Evolutionary conservation across 768 basidiomycete species (phyloP).

Genomic region (Russula sp.): DNA sequence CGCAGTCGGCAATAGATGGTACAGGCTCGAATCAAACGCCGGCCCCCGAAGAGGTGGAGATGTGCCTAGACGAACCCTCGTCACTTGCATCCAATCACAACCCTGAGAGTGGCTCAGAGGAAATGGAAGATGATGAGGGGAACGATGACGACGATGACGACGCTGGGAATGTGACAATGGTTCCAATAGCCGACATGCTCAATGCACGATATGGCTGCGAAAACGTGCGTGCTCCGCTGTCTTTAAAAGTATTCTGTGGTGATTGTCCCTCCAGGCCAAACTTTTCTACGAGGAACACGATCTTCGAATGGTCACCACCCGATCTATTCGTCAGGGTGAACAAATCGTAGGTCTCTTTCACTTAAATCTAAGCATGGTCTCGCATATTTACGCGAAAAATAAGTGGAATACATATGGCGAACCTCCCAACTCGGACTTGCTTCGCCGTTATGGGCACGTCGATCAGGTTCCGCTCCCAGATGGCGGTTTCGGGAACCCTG

Average conservation of each 20-base stretch:
- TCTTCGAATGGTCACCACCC: constrained; percentile 79
- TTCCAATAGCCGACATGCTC: constrained; percentile 93
- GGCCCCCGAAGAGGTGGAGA: constrained; percentile 20
- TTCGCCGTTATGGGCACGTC: constrained; percentile 93
- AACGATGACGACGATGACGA: constrained; percentile 50
- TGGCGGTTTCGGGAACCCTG: constrained; percentile 59
- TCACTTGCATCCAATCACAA: constrained; percentile 17
- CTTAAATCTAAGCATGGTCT: background rate
- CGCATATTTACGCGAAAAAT: background rate
- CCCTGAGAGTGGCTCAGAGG: constrained; percentile 37
- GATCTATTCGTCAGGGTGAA: constrained; percentile 63
- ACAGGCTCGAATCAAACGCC: constrained; percentile 33
- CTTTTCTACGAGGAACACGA: constrained; percentile 70
- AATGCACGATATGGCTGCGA: constrained; percentile 83
- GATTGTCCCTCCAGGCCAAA: constrained; percentile 52
- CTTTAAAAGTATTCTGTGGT: background rate
- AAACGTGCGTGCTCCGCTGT: constrained; percentile 51
- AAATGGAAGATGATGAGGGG: constrained; percentile 25
- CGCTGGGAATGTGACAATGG: constrained; percentile 74
- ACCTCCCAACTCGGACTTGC: constrained; percentile 84
- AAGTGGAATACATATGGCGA: constrained; percentile 97
- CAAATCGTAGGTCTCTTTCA: constrained; percentile 65
- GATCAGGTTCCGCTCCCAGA: constrained; percentile 59
- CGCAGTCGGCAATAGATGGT: constrained; percentile 36
- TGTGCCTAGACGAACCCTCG: constrained; percentile 35